phyloP scores from a whole-genome alignment of 1,139 yeast species.

The Hyphopichia fennica region DNA sequence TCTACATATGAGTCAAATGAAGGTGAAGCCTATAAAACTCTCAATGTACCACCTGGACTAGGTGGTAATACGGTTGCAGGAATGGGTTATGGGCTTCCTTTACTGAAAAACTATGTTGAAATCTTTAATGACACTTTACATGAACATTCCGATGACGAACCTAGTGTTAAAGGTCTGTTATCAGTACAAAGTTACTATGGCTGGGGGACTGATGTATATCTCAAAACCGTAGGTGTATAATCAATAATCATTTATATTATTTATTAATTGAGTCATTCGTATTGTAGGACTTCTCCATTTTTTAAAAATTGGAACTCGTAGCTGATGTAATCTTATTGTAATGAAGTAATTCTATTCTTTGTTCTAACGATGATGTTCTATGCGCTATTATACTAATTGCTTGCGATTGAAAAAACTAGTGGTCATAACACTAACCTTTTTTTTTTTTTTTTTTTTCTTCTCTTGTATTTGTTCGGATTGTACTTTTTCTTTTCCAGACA shows the following conservation, averaged over 20 bases:
- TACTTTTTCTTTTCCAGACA: not conserved
- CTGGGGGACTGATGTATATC: constrained; percentile 64
- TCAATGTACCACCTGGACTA: constrained; percentile 69
- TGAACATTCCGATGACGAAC: constrained; percentile 10
- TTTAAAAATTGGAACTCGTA: not conserved
- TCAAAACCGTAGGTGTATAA: constrained; percentile 31
- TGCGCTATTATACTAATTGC: not conserved
- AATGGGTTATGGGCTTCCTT: constrained; percentile 92
- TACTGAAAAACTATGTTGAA: constrained; percentile 60
- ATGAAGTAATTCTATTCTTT: not conserved
- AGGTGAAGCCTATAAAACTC: constrained; percentile 57
- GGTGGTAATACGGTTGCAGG: constrained; percentile 85
- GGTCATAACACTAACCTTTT: not conserved
- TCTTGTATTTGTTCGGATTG: not conserved
- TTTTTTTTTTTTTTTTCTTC: not conserved
- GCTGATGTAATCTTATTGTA: no score
- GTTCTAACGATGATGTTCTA: not conserved
- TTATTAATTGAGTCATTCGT: no score
- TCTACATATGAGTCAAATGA: constrained; percentile 68
- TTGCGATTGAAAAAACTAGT: not conserved
- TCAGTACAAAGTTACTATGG: constrained; percentile 80
- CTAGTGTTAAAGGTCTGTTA: constrained; percentile 57
- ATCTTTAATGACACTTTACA: constrained; percentile 38
- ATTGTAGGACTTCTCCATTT: no score
- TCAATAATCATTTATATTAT: not conserved